Conservation (phyloP, 164 flowering plant genomes). For the Umbellularia californica region DNA sequence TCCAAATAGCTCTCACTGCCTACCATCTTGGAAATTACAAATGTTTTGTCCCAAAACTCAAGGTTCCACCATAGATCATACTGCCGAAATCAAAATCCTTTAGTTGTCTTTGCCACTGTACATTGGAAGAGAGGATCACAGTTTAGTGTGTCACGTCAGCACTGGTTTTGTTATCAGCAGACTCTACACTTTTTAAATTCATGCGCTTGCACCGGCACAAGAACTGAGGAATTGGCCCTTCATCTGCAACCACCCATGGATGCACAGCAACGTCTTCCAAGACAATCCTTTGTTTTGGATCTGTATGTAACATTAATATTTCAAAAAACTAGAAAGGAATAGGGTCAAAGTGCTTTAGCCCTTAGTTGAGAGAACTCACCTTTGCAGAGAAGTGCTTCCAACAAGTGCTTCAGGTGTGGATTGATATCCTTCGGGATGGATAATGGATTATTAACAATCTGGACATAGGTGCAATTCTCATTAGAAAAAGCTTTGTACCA, state of each 20-base stretch:
- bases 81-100: not conserved
- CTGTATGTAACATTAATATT: slow-evolving; percentile 28
- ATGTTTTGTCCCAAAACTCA: not conserved
- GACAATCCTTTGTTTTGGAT: slow-evolving; percentile 60
- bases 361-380: slow-evolving; percentile 30
- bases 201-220: slow-evolving; percentile 66
- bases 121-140: not conserved
- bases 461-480: slow-evolving; percentile 9
- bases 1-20: not conserved
- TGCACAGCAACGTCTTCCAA: slow-evolving; percentile 58
- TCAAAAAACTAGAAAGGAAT: not conserved
- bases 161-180: not conserved
- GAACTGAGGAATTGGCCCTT: slow-evolving; percentile 67
- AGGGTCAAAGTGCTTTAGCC: not conserved
- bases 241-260: slow-evolving; percentile 70
- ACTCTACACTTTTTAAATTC: slow-evolving; percentile 3
- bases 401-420: slow-evolving; percentile 52
- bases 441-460: slow-evolving; percentile 77
- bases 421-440: slow-evolving; percentile 45
- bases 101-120: not conserved
- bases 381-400: slow-evolving; percentile 87
- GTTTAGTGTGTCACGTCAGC: not conserved
- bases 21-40: not conserved
- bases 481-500: not conserved
- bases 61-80: not conserved